Base-by-base conservation (phyloP, 169 alveolate genomes). In the Plasmodium malariae region DNA sequence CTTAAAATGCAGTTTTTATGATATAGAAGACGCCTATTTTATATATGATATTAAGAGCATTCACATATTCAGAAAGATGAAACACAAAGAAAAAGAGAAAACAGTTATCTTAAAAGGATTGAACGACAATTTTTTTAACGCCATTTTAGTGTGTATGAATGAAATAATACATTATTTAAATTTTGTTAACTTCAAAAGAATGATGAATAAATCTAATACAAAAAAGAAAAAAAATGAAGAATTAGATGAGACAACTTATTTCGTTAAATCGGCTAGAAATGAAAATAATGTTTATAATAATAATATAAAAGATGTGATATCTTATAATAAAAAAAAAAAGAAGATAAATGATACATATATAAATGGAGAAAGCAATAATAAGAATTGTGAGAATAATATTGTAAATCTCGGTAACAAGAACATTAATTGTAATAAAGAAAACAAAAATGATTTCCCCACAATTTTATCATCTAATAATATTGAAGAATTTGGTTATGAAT, bases 91-190 rank as follows among this genome's bases (percentile, higher is more conserved):
- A 34, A 80, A 67, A 54, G 60, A 57, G 19, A 80, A 55, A 63
- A 48, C 40, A 1, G 48, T 67, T 12, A 67, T 80, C 40, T 21
- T 80, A 65, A 80, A 45, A 55, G 90, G 74, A 32, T 57, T 80
- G 21, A 80, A 67, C 30, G 90, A 67, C 51, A 67, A 51, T 57
- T 80, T 80, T 71, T 80, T 49, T 65, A 80, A 80, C 30, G 80
- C 90, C 32, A 80, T 80, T 67, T 55, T 80, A 43, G 59, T 80
- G 11, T 80, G 90, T 80, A 67, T 80, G 90, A 51, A 80, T 43
- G 90, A 80, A 65, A 80, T 68, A 54, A 71, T 60, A 48, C 30
- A 24, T 21, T 80, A 80, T 37, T 67, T 80, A 34, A 80, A 67
- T 49, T 40, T 67, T 49, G 21, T 14, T 59, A 68, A 80, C 32